These are phyloP conservation scores for Plenodomus biglobosus DNA, from an alignment of 2,329 filamentous ascomycete species.

Conservation along the genomic window DNA sequence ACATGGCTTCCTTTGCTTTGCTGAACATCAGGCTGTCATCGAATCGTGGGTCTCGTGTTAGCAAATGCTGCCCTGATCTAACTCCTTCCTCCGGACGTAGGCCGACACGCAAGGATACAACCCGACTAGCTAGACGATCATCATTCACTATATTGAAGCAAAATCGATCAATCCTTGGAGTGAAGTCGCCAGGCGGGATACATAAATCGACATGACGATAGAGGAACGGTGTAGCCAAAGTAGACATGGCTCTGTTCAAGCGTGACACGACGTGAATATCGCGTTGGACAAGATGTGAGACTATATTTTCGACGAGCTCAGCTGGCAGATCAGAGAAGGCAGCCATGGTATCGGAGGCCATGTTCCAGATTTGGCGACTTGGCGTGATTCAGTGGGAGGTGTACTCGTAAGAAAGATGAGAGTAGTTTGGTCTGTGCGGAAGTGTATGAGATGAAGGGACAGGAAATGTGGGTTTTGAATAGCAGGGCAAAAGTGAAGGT, in stretches of 20 bases:
- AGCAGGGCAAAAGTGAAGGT: not conserved
- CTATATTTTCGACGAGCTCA: conserved; percentile 29
- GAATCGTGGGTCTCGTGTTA: conserved; percentile 16
- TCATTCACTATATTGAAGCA: conserved; percentile 26
- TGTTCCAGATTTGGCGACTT: not conserved
- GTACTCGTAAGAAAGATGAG: not conserved
- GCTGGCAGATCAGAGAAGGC: conserved; percentile 20
- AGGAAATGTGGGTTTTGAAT: not conserved
- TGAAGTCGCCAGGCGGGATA: conserved; percentile 13
- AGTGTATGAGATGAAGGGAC: not conserved
- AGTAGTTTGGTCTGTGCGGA: not conserved
- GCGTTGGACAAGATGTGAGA: conserved; percentile 20
- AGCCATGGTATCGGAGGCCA: conserved; percentile 14
- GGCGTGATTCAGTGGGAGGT: not conserved
- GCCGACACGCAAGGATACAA: conserved; percentile 26
- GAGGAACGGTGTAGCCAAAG: conserved; percentile 18
- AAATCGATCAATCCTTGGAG: conserved; percentile 31
- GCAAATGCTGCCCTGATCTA: conserved; percentile 18
- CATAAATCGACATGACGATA: conserved; percentile 30
- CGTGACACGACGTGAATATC: conserved; percentile 18
- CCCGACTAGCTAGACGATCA: conserved; percentile 15
- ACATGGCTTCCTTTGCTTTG: conserved; percentile 13
- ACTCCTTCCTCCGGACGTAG: conserved; percentile 13
- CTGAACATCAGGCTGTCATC: conserved; percentile 14
- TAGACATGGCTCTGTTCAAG: conserved; percentile 14